Base-by-base conservation (phyloP, 257 asterid species). In the Lycium barbarum region DNA sequence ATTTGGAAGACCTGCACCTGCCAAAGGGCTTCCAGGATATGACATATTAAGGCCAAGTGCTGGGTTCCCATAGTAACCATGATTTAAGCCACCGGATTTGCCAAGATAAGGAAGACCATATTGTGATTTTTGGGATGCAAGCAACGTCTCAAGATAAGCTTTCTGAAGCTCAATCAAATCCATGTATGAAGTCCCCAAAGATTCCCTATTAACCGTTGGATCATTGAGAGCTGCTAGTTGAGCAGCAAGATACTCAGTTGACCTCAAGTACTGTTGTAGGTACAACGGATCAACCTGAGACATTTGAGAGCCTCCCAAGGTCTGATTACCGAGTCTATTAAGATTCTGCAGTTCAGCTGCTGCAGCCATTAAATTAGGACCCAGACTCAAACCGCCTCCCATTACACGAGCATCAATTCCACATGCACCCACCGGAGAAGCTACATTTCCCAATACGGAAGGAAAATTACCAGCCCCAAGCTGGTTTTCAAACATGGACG, bases 131-230 rank as follows among this genome's bases (percentile, higher is more conserved):
- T 90, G 92, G 59, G 90, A 87, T 53, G 87, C 76, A 49, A 88
- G 89, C 92, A 91, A 84, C 15, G 89, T 80, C 79, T 89, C 94
- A 35, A 89, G 89, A 79, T 91, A 90, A 33, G 95, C 92, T 86
- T 92, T 94, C 89, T 93, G 96, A 87, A 90, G 87, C 58, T 88
- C 95, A 54, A 89, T 89, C 82, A 92, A 85, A 65, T 92, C 97
- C 87, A 86, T 85, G 20, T 86, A 88, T 15, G 93, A 83, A 85
- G 81, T 85, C 57, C 89, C 92, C 58, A 83, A 33, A 84, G 91
- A 83, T 82, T 84, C 92, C 84, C 88, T 84, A 76, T 90, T 88
- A 45, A 84, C 40, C 66, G 85, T 68, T 81, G 90, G 89, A 83
- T 90, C 90, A 83, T 84, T 90, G 22, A 90, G 88, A 90, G 93